Evolutionary conservation across 192 early-diverging fungal species (phyloP), one percentile per base, ranked within the genome.

Genomic region (Backusella mclennaniae): DNA sequence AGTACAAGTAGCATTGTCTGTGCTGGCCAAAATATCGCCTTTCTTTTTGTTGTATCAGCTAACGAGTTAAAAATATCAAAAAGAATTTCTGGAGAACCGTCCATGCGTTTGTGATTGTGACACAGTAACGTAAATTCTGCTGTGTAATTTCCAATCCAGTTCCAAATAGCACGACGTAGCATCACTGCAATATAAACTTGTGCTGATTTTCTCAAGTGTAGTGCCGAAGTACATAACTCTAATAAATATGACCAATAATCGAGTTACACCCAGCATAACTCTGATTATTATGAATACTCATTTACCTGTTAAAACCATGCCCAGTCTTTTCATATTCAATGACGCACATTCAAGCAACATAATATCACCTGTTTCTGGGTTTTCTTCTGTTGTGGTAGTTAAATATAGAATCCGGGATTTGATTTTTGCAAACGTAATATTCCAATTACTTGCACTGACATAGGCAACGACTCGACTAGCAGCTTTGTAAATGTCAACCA

Each of bases 401-500:
- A 90, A 79, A 59, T 88, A 81, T 9, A 87, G 85, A 36, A 93
- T 85, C 42, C 89, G 79, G 73, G 82, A 87, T 76, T 90, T 93
- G 35, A 90, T 89, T 59, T 89, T 87, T 39, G 90, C 81, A 84
- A 93, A 92, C 5, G 95, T 90, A 8, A 95, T 86, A 66, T 84
- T 78, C 96, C 96, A 98, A 83, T 97, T 98, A 26, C 92, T 89
- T 12, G 95, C 93, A 66, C 93, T 94, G 36, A 98, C 85, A 81
- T 91, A 97, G 80, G 88, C 92, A 36, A 96, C 86, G 33, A 97
- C 86, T 9, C 90, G 80, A 38, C 93, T 92, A 5, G 96, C 93
- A 2, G 91, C 88, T 72, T 92, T 92, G 74, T 92, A 92, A 70
- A 93, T 91, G 67, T 94, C 93, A 21, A 44, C n/a, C 14, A 72